phyloP scores from a whole-genome alignment of 352 stramenopile species.

The Pythium plurisporium region DNA sequence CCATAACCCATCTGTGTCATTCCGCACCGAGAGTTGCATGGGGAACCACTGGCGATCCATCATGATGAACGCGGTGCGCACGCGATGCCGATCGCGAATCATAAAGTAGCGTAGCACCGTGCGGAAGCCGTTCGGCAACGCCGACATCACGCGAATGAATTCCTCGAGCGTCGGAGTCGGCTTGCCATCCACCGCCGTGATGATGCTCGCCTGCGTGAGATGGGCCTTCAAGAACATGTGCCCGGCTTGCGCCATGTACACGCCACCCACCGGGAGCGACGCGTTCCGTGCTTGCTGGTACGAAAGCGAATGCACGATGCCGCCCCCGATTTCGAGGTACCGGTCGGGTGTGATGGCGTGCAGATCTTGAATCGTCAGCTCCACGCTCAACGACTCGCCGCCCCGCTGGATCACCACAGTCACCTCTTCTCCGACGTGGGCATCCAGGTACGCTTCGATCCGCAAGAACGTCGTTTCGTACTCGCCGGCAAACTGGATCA shows the following conservation, averaged over 20 bases:
- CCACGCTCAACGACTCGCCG: slow-evolving; percentile 38
- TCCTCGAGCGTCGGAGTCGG: slow-evolving; percentile 78
- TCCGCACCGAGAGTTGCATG: slow-evolving; percentile 72
- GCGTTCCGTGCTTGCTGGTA: slow-evolving; percentile 87
- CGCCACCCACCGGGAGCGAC: slow-evolving; percentile 63
- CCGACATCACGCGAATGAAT: slow-evolving; percentile 70
- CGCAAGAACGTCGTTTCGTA: slow-evolving; percentile 81
- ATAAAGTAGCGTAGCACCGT: slow-evolving; percentile 86
- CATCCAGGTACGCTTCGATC: slow-evolving; percentile 78
- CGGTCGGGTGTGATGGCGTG: slow-evolving; percentile 76
- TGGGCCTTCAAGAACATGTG: slow-evolving; percentile 91
- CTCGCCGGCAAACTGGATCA: slow-evolving; percentile 73
- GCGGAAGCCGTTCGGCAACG: slow-evolving; percentile 72
- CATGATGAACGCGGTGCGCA: slow-evolving; percentile 84
- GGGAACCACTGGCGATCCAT: slow-evolving; percentile 90
- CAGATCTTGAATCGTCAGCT: slow-evolving; percentile 61
- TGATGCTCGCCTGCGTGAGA: slow-evolving; percentile 82
- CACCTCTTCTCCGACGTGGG: slow-evolving; percentile 59
- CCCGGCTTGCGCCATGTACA: slow-evolving; percentile 84
- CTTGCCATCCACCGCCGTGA: slow-evolving; percentile 76
- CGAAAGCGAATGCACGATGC: slow-evolving; percentile 85
- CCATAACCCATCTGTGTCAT: slow-evolving; percentile 72
- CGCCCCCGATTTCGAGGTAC: slow-evolving; percentile 84
- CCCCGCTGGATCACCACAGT: slow-evolving; percentile 75
- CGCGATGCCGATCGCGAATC: slow-evolving; percentile 80